phyloP scores from a whole-genome alignment of 768 basidiomycete genomes.

The Suillus variegatus region DNA sequence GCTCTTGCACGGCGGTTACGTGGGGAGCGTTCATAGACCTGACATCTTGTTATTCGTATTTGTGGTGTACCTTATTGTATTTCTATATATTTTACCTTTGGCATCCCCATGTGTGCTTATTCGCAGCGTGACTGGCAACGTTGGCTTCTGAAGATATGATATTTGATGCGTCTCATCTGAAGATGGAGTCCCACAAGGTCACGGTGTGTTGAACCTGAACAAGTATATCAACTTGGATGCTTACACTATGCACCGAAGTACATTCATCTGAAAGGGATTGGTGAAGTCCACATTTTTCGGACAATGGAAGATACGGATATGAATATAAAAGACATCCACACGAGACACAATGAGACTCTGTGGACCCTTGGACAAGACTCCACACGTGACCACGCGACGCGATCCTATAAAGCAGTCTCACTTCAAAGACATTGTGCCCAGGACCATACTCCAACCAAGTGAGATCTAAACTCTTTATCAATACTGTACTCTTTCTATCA shows the following conservation, averaged over 20 bases:
- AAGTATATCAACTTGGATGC: background rate
- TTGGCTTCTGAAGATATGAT: background rate
- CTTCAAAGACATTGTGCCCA: background rate
- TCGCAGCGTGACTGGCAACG: background rate
- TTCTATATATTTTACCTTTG: slow-evolving; percentile 10
- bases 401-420: background rate
- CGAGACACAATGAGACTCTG: background rate
- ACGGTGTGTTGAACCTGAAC: background rate
- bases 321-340: background rate
- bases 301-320: background rate
- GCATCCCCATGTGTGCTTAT: background rate
- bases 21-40: slow-evolving; percentile 66
- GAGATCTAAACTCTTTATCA: background rate
- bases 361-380: background rate
- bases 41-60: background rate
- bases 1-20: slow-evolving; percentile 75
- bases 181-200: background rate
- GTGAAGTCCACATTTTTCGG: background rate
- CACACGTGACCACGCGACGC: background rate
- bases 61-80: slow-evolving; percentile 15
- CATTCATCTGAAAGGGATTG: background rate
- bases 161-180: no score
- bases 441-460: background rate
- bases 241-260: background rate
- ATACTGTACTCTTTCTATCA: slow-evolving; percentile 8